Evolutionary conservation across 108 stramenopile genomes (phyloP), one percentile per base, ranked within the genome.

Genomic region (Pseudonitzschia multiseries): DNA sequence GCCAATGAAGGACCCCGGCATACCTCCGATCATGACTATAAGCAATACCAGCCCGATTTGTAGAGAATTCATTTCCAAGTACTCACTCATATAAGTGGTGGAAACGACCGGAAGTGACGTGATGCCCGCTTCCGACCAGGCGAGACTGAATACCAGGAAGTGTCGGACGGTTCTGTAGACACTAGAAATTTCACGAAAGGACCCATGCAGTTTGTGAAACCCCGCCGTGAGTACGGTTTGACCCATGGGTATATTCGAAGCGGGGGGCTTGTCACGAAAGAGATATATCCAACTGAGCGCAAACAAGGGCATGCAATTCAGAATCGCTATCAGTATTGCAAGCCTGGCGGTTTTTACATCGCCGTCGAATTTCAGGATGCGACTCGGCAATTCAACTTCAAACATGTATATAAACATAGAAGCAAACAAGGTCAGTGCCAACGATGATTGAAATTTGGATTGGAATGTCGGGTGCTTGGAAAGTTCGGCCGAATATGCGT

Each of bases 61-160:
- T 0, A 68, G 51, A 17, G 68, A 51, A 12, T 20, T 57, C 32
- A 82, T 53, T 18, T 41, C 43, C 42, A 82, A 21, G 24, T 26
- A 48, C 32, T 82, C 77, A 33, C 54, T 60, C 64, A 72, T 51
- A 54, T 74, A 78, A 31, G 81, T 82, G 12, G 77, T 60, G 32
- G 67, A 57, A 62, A 78, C 78, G 22, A 73, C 70, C 29, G 73
- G 46, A 36, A 82, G 66, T 52, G 77, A 43, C 26, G 59, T 22
- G 12, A 43, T 46, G 36, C 61, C 77, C 22, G 77, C 77, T 43
- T 82, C 81, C 20, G 43, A 43, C 31, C 74, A 70, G 17, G 73
- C 57, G 63, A 78, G 43, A n/a, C 54, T 26, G 26, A 26, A 56
- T 12, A 56, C 26, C 54, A 48, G 68, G 60, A 77, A 67, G 72